phyloP scores from a whole-genome alignment of 192 early-diverging fungal genomes.

The Helicostylum pulchrum region DNA sequence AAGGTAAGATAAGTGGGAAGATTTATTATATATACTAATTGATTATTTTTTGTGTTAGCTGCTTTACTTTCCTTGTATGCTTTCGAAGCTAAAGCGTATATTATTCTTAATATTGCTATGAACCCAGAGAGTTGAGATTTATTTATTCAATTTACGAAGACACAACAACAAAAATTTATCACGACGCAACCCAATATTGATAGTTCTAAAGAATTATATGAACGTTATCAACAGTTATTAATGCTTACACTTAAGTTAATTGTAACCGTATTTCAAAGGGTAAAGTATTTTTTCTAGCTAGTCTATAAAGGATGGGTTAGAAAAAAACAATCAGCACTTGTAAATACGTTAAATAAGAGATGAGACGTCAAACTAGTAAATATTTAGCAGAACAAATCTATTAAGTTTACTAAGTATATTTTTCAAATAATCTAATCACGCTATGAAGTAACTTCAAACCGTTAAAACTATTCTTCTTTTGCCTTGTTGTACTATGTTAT shows the following conservation, averaged over 20 bases:
- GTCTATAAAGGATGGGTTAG: slow-evolving; percentile 13
- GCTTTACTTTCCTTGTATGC: slow-evolving; percentile 9
- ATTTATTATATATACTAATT: no score
- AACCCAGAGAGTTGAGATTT: neutral
- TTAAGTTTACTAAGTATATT: no score
- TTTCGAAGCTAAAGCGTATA: slow-evolving; percentile 9
- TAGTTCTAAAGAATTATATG: slow-evolving; percentile 2
- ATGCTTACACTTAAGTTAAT: slow-evolving; percentile 17
- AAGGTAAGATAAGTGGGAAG: neutral
- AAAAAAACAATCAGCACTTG: slow-evolving; percentile 10
- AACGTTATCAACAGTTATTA: slow-evolving; percentile 14
- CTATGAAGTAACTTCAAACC: no score
- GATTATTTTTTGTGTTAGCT: neutral
- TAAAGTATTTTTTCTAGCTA: neutral
- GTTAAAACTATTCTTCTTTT: no score
- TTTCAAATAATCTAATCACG: no score
- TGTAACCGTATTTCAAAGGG: slow-evolving; percentile 8
- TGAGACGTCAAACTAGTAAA: neutral
- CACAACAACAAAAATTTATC: neutral
- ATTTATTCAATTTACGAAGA: slow-evolving; percentile 10
- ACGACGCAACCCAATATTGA: neutral
- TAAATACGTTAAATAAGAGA: slow-evolving; percentile 4
- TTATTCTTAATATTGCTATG: slow-evolving; percentile 9
- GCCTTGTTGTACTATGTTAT: no score
- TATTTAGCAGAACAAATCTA: neutral